Evolutionary conservation across 805 yeast species (phyloP).

Genomic region (Hanseniaspora mollemarum): DNA sequence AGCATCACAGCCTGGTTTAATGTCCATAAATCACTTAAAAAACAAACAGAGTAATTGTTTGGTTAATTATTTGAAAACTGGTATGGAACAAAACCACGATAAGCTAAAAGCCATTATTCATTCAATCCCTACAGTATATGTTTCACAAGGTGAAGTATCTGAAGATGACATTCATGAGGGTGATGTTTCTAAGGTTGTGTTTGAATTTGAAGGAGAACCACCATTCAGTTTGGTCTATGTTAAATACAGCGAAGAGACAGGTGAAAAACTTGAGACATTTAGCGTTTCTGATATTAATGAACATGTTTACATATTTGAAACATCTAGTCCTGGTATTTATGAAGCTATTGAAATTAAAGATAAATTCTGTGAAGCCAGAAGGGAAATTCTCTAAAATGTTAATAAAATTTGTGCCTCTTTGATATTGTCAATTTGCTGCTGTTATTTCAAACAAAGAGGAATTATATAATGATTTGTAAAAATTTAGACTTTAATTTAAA

Average conservation of each 20-base stretch:
- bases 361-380: slow-evolving; percentile 54
- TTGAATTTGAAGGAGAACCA: slow-evolving; percentile 75
- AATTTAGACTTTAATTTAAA: too few relatives aligned
- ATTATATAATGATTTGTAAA: too few relatives aligned
- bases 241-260: slow-evolving; percentile 42
- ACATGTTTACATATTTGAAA: slow-evolving; percentile 56
- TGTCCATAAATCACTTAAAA: slow-evolving; percentile 53
- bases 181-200: slow-evolving; percentile 78
- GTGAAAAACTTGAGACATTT: slow-evolving; percentile 47
- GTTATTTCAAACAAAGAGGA: too few relatives aligned
- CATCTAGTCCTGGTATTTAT: slow-evolving; percentile 83
- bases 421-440: too few relatives aligned
- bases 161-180: slow-evolving; percentile 87
- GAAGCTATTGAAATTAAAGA: slow-evolving; percentile 87
- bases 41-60: slow-evolving; percentile 69
- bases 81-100: slow-evolving; percentile 27
- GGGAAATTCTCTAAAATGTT: slow-evolving; percentile 22
- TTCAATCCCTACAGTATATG: slow-evolving; percentile 67
- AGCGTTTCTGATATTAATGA: slow-evolving; percentile 52
- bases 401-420: too few relatives aligned
- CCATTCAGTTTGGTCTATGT: slow-evolving; percentile 83
- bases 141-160: slow-evolving; percentile 63
- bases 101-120: slow-evolving; percentile 36
- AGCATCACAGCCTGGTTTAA: slow-evolving; percentile 72
- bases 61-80: slow-evolving; percentile 42